A percentile compares a stretch with the other conserved stretches of the same genome.
These are phyloP conservation scores for Talaromyces sp. DNA, from an alignment of 2,329 filamentous ascomycete genomes.

Conservation along the genomic window DNA sequence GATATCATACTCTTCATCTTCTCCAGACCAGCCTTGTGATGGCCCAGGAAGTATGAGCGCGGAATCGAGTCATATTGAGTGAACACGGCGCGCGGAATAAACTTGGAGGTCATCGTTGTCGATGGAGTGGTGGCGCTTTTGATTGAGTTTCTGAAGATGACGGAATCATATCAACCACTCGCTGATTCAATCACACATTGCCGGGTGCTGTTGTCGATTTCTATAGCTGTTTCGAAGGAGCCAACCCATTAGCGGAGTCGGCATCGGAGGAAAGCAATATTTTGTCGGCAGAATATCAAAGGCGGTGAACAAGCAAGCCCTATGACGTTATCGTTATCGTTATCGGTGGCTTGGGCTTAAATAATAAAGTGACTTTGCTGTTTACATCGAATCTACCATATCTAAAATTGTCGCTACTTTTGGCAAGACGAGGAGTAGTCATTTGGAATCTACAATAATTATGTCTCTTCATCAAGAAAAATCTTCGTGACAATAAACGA, in stretches of 20 bases:
- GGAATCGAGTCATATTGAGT: slow-evolving; percentile 71
- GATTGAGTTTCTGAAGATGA: neutral
- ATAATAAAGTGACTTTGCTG: neutral
- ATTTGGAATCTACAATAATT: neutral
- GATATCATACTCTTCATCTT: slow-evolving; percentile 80
- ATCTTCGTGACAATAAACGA: neutral
- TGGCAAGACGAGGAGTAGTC: neutral
- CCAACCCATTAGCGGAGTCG: neutral
- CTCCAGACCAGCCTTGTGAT: slow-evolving; percentile 76
- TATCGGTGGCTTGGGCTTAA: neutral
- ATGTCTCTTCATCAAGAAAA: neutral
- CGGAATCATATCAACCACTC: slow-evolving; percentile 2
- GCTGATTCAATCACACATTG: neutral
- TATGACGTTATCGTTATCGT: neutral
- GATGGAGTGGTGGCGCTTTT: neutral
- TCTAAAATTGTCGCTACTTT: neutral
- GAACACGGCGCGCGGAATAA: slow-evolving; percentile 72
- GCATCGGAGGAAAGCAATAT: neutral
- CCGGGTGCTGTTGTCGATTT: too few relatives aligned
- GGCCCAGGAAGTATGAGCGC: slow-evolving; percentile 89
- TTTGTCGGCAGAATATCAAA: neutral
- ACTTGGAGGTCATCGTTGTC: slow-evolving; percentile 38
- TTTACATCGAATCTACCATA: neutral
- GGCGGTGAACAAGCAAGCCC: neutral
- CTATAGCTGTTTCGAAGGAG: neutral